A percentile compares a stretch with the other conserved stretches of the same genome.
Conservation (phyloP, 495 filamentous ascomycete genomes). For the Neurospora sp. region DNA sequence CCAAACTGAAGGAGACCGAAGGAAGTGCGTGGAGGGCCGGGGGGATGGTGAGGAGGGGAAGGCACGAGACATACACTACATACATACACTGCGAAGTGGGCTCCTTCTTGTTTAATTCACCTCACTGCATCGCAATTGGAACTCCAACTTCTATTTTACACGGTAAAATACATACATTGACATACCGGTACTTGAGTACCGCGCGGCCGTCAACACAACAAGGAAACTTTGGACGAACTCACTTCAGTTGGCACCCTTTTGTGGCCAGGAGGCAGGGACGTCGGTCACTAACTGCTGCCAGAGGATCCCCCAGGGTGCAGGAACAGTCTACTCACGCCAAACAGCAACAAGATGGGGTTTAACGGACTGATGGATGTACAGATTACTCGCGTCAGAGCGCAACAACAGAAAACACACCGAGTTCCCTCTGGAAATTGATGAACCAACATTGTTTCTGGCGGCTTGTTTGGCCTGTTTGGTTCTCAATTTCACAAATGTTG, state of each 20-base stretch:
- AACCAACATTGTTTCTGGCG: neutral
- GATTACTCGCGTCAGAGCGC: neutral
- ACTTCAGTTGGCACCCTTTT: neutral
- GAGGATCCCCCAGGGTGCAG: neutral
- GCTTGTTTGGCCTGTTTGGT: neutral
- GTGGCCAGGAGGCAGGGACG: neutral
- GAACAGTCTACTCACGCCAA: neutral
- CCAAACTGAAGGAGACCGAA: neutral
- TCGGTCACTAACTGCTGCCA: neutral
- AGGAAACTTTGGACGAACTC: neutral
- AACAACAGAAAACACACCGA: neutral
- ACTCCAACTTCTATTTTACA: neutral
- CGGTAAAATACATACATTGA: neutral
- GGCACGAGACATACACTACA: neutral
- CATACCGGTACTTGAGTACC: neutral
- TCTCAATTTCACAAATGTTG: conserved; percentile 21
- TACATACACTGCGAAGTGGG: neutral
- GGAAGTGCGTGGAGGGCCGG: neutral
- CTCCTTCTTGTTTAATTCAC: neutral
- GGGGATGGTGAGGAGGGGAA: neutral
- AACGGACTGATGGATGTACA: neutral
- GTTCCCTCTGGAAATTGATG: neutral
- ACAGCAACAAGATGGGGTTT: neutral
- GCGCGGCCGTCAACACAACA: neutral
- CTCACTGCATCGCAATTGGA: neutral